Evolutionary conservation across 805 yeast species (phyloP), one percentile per base, ranked within the genome.

Genomic region (Nakazawaea wyomingensis): DNA sequence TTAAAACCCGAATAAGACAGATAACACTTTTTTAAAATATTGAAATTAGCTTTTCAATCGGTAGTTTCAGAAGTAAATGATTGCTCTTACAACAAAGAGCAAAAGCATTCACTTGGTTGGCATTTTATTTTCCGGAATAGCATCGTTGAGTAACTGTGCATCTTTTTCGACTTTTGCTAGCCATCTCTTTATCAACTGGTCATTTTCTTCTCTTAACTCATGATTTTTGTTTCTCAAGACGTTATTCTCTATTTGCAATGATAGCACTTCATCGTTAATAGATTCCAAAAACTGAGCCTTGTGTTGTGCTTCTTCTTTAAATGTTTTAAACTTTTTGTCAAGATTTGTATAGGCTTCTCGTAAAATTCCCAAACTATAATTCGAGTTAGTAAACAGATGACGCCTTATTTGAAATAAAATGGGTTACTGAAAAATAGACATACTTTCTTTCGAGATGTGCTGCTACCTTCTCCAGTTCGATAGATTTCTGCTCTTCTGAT

Each of bases 161-260:
- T 71, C 76, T 40, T 55, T 48, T 13, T 55, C 54, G 16, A 66
- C 73, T 49, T 64, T 69, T 2, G 59, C 63, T 62, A 71, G 66
- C 74, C 74, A 71, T 44, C 76, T 50, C 35, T 56, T 44, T 26
- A 71, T 58, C 50, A 71, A 56, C 6, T 51, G 49, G 13, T 69
- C 68, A 46, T 70, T 68, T 41, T 71, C 75, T 13, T 39, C 44
- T 38, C 51, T 56, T 30, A 72, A 50, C n/a, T 55, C 50, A 5
- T 46, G 48, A 18, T 68, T 51, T 43, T 56, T 53, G 2, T 59
- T 61, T 14, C 51, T 59, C 41, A 74, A 52, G 21, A 76, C 66
- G 44, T 73, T 73, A 43, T 65, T 68, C 51, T 75, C 80, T 34
- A 76, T 72, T 51, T 73, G 75, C 27, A 64, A 53, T 16, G 74